Percentiles rank a stretch among this genome's conserved stretches.
Conservation (phyloP, 164 flowering plant species). For the Aristolochia californica region DNA sequence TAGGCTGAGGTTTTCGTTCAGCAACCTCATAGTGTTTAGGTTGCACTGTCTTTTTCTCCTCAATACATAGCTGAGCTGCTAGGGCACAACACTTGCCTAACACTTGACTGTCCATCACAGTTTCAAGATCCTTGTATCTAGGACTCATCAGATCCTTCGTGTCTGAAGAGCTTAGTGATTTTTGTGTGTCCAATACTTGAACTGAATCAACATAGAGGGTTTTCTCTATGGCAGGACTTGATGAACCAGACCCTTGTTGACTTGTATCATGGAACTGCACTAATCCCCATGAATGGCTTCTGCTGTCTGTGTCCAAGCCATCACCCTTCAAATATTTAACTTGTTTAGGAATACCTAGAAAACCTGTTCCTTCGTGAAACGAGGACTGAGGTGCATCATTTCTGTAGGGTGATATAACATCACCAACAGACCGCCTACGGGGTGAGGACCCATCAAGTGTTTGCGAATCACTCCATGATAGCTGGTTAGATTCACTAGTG, state of each 20-base stretch:
- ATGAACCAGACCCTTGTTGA: slow-evolving; percentile 19
- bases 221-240: slow-evolving; percentile 46
- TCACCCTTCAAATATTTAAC: slow-evolving; percentile 21
- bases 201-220: slow-evolving; percentile 62
- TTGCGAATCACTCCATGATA: slow-evolving; percentile 33
- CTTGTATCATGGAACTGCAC: slow-evolving; percentile 5
- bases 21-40: slow-evolving; percentile 3
- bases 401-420: slow-evolving; percentile 43
- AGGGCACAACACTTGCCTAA: slow-evolving; percentile 10
- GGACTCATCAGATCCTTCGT: slow-evolving; percentile 9
- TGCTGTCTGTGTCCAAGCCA: background rate
- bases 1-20: background rate
- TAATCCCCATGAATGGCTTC: background rate
- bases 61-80: slow-evolving; percentile 13
- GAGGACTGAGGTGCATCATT: slow-evolving; percentile 49
- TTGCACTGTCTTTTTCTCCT: slow-evolving; percentile 8
- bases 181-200: slow-evolving; percentile 14
- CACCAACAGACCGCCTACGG: slow-evolving; percentile 20
- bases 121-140: slow-evolving; percentile 7
- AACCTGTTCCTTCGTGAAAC: slow-evolving; percentile 40
- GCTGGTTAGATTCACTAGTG: slow-evolving; percentile 23
- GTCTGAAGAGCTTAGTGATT: slow-evolving; percentile 18
- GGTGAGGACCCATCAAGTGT: slow-evolving; percentile 35
- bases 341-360: slow-evolving; percentile 48
- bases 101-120: slow-evolving; percentile 10